These are phyloP conservation scores for Mycena vitilis DNA, from an alignment of 768 basidiomycete genomes.

Conservation along the genomic window DNA sequence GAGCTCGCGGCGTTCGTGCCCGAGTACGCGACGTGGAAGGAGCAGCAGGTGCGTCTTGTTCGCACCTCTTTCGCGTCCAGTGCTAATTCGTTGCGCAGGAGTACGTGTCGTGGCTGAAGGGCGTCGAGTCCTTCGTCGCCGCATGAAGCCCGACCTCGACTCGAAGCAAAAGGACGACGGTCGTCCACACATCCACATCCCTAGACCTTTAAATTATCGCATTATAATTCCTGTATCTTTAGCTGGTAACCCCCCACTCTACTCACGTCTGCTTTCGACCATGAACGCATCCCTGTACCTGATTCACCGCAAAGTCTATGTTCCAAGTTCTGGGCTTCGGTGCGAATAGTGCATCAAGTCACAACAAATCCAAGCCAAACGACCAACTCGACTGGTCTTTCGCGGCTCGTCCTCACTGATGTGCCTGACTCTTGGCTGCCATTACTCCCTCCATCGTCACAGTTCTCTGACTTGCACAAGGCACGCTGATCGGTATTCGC, in stretches of 20 bases:
- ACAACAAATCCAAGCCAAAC: no score
- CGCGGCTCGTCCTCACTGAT: no score
- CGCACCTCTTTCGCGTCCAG: conserved; percentile 8
- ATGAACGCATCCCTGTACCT: no score
- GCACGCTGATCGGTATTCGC: no score
- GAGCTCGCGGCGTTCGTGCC: conserved; percentile 86
- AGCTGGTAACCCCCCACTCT: background rate
- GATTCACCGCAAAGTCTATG: no score
- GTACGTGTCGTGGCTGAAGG: conserved; percentile 89
- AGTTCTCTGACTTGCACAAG: no score
- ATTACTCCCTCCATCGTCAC: no score
- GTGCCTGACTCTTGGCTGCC: no score
- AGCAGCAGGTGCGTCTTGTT: conserved; percentile 79
- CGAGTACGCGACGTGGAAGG: conserved; percentile 89
- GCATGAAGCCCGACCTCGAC: conserved; percentile 42
- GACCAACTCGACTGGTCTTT: no score
- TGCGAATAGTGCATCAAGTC: no score
- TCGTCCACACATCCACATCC: background rate
- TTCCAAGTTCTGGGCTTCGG: no score
- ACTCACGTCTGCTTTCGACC: background rate
- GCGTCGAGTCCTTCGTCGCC: conserved; percentile 86
- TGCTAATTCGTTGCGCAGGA: conserved; percentile 63
- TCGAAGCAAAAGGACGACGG: background rate
- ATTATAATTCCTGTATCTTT: background rate
- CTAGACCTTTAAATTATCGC: background rate